Evolutionary conservation across 2,329 filamentous ascomycete species (phyloP).

Genomic region (Pseudohalonectria lignicola): DNA sequence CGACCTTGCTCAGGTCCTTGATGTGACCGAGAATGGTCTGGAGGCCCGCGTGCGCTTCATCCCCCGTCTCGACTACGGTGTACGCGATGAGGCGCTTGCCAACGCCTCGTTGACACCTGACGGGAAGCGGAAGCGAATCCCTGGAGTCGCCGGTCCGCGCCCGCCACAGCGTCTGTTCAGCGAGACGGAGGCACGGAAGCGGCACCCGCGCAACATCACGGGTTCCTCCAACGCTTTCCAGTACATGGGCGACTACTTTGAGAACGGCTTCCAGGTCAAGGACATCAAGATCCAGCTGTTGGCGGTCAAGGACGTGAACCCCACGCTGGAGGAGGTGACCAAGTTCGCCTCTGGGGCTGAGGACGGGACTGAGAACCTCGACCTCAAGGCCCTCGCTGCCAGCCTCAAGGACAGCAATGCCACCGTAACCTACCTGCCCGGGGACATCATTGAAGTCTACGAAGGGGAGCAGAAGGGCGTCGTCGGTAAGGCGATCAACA

Average conservation of each 20-base stretch:
- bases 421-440: conserved; percentile 77
- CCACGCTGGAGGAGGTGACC: conserved; percentile 90
- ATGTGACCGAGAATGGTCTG: conserved; percentile 85
- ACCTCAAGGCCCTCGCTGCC: conserved; percentile 80
- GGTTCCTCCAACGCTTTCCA: conserved; percentile 70
- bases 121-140: conserved; percentile 70
- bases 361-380: conserved; percentile 87
- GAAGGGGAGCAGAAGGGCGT: conserved; percentile 92
- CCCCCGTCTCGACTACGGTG: conserved; percentile 82
- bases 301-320: conserved; percentile 81
- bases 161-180: conserved; percentile 88
- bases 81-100: conserved; percentile 59
- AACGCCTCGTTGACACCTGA: conserved; percentile 36
- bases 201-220: conserved; percentile 52
- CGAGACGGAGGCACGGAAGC: conserved; percentile 84
- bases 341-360: conserved; percentile 80
- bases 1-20: conserved; percentile 84
- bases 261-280: conserved; percentile 88
- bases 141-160: conserved; percentile 47
- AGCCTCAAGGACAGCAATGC: conserved; percentile 78
- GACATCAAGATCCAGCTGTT: conserved; percentile 85
- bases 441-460: conserved; percentile 94
- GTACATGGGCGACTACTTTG: conserved; percentile 81
- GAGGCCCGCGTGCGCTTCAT: conserved; percentile 82
- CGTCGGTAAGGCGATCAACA: conserved; percentile 72